These are phyloP conservation scores for Alternaria sp. DNA, from an alignment of 2,329 filamentous ascomycete genomes.

Conservation along the genomic window DNA sequence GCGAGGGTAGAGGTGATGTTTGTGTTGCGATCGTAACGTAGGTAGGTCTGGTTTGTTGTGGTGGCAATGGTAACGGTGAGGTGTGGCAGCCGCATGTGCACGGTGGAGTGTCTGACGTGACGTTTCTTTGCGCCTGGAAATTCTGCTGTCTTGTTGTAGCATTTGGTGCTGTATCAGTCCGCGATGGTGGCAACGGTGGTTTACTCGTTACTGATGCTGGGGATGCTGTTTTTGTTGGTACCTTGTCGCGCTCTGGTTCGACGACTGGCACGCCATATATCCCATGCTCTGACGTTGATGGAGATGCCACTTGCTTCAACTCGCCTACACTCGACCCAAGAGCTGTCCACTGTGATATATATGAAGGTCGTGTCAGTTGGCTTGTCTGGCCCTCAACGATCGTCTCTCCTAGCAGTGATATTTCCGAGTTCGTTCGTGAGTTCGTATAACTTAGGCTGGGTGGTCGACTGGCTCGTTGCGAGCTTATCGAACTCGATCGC, in stretches of 20 bases:
- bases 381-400: slow-evolving; percentile 9
- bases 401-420: slow-evolving; percentile 24
- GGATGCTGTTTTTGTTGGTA: not conserved
- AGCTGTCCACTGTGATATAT: slow-evolving; percentile 10
- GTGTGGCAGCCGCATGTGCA: slow-evolving; percentile 30
- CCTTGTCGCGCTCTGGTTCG: not conserved
- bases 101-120: not conserved
- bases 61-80: not conserved
- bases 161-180: too few species aligned
- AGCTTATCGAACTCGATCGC: slow-evolving; percentile 30
- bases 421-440: slow-evolving; percentile 34
- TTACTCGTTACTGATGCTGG: not conserved
- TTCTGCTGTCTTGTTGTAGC: not conserved
- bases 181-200: not conserved
- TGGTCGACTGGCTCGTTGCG: slow-evolving; percentile 30
- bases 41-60: not conserved
- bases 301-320: not conserved
- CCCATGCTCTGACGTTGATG: not conserved
- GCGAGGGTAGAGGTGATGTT: slow-evolving; percentile 28
- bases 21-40: slow-evolving; percentile 39
- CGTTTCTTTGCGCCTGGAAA: not conserved
- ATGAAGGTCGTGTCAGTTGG: slow-evolving; percentile 17
- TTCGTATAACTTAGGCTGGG: slow-evolving; percentile 32
- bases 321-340: not conserved
- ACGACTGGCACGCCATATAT: not conserved